Evolutionary conservation across 331 rosid species (phyloP).

Genomic region (Quercus phellos): DNA sequence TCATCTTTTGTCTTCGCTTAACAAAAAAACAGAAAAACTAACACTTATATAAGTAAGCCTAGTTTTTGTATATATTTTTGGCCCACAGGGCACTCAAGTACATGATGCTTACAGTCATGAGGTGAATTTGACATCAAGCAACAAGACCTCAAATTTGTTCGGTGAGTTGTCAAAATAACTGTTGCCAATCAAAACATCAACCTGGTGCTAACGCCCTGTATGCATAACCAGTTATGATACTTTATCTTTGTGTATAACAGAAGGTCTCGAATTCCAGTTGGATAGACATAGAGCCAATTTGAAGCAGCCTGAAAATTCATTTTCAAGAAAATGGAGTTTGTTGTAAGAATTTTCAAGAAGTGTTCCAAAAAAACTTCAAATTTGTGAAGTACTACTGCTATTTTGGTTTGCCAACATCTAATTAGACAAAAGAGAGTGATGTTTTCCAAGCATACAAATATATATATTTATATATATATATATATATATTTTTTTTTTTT

Average conservation of each 20-base stretch:
- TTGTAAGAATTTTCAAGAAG: neutral
- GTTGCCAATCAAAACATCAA: neutral
- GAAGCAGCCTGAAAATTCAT: neutral
- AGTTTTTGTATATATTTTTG: no score
- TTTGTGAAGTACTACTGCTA: no score
- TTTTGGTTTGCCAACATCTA: neutral
- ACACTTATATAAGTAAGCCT: no score
- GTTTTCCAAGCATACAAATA: neutral
- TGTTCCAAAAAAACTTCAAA: neutral
- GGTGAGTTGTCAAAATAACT: neutral
- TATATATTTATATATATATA: no score
- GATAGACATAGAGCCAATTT: neutral
- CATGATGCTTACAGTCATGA: no score
- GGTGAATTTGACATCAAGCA: no score
- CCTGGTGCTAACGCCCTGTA: neutral
- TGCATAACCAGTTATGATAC: neutral
- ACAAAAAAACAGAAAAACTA: no score
- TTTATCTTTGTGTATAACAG: no score
- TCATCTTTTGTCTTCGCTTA: no score
- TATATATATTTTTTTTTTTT: no score
- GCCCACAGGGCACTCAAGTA: no score
- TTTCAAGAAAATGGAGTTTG: neutral
- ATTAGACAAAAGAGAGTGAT: neutral
- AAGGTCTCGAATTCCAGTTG: neutral
- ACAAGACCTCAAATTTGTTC: no score